Evolutionary conservation across 1,139 yeast species (phyloP).

Genomic region (Geotrichum australiense): DNA sequence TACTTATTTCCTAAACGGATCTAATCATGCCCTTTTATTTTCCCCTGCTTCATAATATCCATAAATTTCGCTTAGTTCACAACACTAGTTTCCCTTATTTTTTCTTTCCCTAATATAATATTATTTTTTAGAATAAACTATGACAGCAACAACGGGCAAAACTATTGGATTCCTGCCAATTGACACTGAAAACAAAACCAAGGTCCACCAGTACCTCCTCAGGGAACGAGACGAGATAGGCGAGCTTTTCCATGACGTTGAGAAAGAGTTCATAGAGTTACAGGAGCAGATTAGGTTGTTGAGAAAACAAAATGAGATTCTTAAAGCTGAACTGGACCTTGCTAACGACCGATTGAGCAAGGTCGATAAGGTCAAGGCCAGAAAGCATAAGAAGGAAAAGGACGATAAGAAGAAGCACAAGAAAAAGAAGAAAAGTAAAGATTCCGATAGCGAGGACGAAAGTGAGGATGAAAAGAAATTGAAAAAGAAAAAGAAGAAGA

Average conservation of each 20-base stretch:
- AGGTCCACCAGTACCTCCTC: constrained; percentile 7
- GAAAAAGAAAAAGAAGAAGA: not conserved
- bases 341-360: not conserved
- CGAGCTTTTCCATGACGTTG: constrained; percentile 2
- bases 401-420: not conserved
- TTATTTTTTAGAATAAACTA: no score
- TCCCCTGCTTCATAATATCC: no score
- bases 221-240: constrained; percentile 7
- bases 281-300: not conserved
- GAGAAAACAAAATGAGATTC: constrained; percentile 1
- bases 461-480: not conserved
- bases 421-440: not conserved
- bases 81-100: no score
- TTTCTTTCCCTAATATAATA: no score
- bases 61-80: no score
- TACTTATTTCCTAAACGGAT: no score
- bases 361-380: constrained; percentile 4
- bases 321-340: constrained; percentile 1
- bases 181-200: not conserved
- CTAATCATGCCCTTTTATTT: no score
- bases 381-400: constrained; percentile 1
- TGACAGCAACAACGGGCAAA: no score
- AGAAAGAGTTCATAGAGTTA: constrained; percentile 2
- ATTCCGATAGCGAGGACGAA: not conserved
- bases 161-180: constrained; percentile 1